A percentile compares a stretch with the other conserved stretches of the same genome.
These are phyloP conservation scores for Boletales sp. DNA, from an alignment of 768 basidiomycete genomes.

Conservation along the genomic window DNA sequence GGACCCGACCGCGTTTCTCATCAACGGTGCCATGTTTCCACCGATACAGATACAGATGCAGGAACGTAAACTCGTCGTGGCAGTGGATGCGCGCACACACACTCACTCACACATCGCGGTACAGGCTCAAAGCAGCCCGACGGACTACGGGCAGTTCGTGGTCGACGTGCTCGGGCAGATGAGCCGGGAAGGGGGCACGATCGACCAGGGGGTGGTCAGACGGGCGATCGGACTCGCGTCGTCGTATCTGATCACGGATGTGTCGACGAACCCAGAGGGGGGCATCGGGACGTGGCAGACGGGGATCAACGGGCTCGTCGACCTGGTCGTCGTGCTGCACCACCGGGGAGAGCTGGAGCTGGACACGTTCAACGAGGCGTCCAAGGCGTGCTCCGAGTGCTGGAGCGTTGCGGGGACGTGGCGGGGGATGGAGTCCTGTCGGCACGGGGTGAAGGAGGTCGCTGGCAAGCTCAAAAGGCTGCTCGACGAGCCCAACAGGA, in stretches of 20 bases:
- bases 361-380: slow-evolving; percentile 69
- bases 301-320: slow-evolving; percentile 67
- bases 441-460: slow-evolving; percentile 57
- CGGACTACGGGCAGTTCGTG: slow-evolving; percentile 61
- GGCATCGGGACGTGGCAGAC: slow-evolving; percentile 62
- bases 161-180: slow-evolving; percentile 50
- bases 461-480: slow-evolving; percentile 57
- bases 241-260: slow-evolving; percentile 76
- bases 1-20: slow-evolving; percentile 22
- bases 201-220: slow-evolving; percentile 62
- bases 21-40: slow-evolving; percentile 15
- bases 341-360: slow-evolving; percentile 62
- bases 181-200: slow-evolving; percentile 40
- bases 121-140: slow-evolving; percentile 39
- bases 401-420: slow-evolving; percentile 72
- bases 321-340: slow-evolving; percentile 71
- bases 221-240: slow-evolving; percentile 68
- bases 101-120: slow-evolving; percentile 4
- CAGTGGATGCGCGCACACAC: neutral
- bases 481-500: slow-evolving; percentile 33
- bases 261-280: slow-evolving; percentile 52
- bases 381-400: slow-evolving; percentile 67
- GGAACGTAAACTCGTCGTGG: slow-evolving; percentile 13
- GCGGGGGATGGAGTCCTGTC: slow-evolving; percentile 61
- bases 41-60: slow-evolving; percentile 30